Evolutionary conservation across 148 eudicot genomes (phyloP).

Genomic region (Selenicereus undatus): DNA sequence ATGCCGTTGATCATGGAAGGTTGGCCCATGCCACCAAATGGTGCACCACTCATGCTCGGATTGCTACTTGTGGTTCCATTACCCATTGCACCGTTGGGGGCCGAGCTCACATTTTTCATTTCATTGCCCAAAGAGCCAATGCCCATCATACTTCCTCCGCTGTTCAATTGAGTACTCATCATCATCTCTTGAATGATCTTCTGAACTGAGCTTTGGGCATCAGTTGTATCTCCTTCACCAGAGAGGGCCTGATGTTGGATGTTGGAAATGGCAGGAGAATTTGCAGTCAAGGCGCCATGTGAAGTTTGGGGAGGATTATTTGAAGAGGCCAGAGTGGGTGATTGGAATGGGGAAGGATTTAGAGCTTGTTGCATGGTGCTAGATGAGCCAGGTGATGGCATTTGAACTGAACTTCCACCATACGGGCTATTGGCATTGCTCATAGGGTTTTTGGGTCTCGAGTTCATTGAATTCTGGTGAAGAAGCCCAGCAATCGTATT

Average conservation of each 20-base stretch:
- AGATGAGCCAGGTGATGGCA: slow-evolving; percentile 65
- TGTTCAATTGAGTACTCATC: slow-evolving; percentile 57
- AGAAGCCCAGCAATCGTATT: slow-evolving; percentile 64
- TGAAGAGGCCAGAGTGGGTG: slow-evolving; percentile 54
- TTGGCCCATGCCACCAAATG: slow-evolving; percentile 47
- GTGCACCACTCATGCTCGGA: slow-evolving; percentile 37
- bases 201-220: slow-evolving; percentile 82
- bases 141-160: slow-evolving; percentile 49
- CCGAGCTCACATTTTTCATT: slow-evolving; percentile 47
- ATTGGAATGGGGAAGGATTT: slow-evolving; percentile 55
- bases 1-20: slow-evolving; percentile 58
- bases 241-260: slow-evolving; percentile 54
- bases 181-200: slow-evolving; percentile 84
- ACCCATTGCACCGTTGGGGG: slow-evolving; percentile 20
- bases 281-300: slow-evolving; percentile 38
- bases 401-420: slow-evolving; percentile 48
- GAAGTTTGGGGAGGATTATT: slow-evolving; percentile 50
- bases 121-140: slow-evolving; percentile 48
- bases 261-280: slow-evolving; percentile 51
- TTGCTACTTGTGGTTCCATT: slow-evolving; percentile 32
- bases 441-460: slow-evolving; percentile 65
- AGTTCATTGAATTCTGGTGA: slow-evolving; percentile 75
- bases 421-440: slow-evolving; percentile 45
- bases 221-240: slow-evolving; percentile 52
- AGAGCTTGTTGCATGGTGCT: slow-evolving; percentile 49